phyloP scores from a whole-genome alignment of 192 early-diverging fungal species.

The Powellomyces hirtus region DNA sequence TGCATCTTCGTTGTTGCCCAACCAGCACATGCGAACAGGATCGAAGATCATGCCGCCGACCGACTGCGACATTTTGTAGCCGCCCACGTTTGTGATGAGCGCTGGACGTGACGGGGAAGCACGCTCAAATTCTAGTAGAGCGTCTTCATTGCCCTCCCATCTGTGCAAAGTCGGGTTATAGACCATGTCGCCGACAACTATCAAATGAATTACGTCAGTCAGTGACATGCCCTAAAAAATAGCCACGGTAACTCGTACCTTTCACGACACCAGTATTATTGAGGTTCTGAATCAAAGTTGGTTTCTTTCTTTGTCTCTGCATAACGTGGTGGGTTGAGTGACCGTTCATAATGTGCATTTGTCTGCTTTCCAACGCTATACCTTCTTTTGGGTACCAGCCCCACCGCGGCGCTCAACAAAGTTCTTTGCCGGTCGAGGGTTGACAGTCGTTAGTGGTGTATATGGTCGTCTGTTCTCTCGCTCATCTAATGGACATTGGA shows the following conservation, averaged over 20 bases:
- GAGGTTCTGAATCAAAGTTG: constrained; percentile 43
- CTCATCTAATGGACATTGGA: constrained; percentile 2
- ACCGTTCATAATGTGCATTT: not conserved
- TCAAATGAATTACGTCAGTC: not conserved
- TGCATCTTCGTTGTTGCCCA: constrained; percentile 49
- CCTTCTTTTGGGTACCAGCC: not conserved
- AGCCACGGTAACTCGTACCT: constrained; percentile 21
- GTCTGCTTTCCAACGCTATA: not conserved
- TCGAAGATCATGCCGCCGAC: constrained; percentile 51
- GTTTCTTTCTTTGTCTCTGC: constrained; percentile 31
- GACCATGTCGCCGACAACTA: constrained; percentile 46
- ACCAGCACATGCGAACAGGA: constrained; percentile 49
- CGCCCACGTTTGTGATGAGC: constrained; percentile 35
- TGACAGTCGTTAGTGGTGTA: not conserved
- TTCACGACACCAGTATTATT: constrained; percentile 34
- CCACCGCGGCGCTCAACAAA: constrained; percentile 1
- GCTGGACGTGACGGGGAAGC: constrained; percentile 20
- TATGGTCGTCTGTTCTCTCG: constrained; percentile 12
- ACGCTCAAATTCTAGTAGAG: constrained; percentile 44
- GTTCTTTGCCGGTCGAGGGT: constrained; percentile 6
- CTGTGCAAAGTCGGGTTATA: constrained; percentile 48
- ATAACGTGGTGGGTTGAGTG: not conserved
- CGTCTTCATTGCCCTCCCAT: constrained; percentile 52
- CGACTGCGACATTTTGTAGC: constrained; percentile 27
- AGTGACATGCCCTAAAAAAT: not conserved